phyloP scores from a whole-genome alignment of 179 eudicot genomes.

The Heliamphora pulchella region DNA sequence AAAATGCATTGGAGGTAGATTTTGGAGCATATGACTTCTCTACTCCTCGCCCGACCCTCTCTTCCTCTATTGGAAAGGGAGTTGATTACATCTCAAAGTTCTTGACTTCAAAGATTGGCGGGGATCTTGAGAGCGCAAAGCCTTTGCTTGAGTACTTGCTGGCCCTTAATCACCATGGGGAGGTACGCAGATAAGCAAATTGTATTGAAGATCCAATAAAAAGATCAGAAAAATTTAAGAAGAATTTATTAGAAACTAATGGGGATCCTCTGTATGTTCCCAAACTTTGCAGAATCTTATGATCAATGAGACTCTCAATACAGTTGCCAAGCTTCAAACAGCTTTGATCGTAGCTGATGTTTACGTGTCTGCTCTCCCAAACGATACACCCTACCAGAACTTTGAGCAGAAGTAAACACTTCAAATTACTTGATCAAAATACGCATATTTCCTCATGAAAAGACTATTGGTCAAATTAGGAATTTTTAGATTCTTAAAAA shows the following conservation, averaged over 20 bases:
- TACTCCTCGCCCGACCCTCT: constrained; percentile 50
- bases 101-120: constrained; percentile 50
- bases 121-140: constrained; percentile 51
- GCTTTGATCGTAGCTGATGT: constrained; percentile 72
- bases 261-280: neutral
- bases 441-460: too few species aligned
- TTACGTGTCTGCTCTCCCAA: constrained; percentile 51
- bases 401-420: constrained; percentile 59
- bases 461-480: neutral
- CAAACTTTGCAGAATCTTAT: constrained; percentile 60
- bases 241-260: neutral
- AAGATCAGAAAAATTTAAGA: neutral
- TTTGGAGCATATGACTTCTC: constrained; percentile 69
- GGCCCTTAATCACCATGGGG: constrained; percentile 58
- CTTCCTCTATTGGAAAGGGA: constrained; percentile 87
- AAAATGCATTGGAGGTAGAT: constrained; percentile 77
- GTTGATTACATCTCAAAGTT: constrained; percentile 55
- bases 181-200: constrained; percentile 31
- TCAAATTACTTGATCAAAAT: neutral
- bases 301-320: constrained; percentile 73
- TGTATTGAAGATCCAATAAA: neutral
- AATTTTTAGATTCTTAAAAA: neutral
- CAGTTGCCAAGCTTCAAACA: constrained; percentile 64
- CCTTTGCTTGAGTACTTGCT: constrained; percentile 74
- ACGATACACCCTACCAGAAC: constrained; percentile 58